Conservation (phyloP, 495 filamentous ascomycete genomes). For the Xylaria longipes region DNA sequence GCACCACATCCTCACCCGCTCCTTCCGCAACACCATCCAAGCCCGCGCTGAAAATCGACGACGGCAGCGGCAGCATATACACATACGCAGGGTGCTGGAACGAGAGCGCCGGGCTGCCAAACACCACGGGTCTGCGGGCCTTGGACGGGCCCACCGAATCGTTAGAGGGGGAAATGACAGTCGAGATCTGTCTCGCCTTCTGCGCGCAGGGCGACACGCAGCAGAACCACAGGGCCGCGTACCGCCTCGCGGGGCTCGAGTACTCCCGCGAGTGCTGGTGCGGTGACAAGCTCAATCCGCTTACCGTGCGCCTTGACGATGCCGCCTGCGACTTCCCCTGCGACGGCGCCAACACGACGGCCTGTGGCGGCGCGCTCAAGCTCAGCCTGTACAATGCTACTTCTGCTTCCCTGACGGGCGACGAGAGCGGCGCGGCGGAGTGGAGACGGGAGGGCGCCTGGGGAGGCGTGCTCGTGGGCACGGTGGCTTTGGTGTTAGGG, state of each 20-base stretch:
- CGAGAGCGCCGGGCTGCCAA: conserved; percentile 48
- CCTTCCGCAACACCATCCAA: conserved; percentile 11
- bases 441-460: neutral
- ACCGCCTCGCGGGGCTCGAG: conserved; percentile 55
- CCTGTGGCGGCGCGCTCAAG: conserved; percentile 53
- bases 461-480: neutral
- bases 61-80: conserved; percentile 36
- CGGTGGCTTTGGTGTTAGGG: neutral
- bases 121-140: conserved; percentile 35
- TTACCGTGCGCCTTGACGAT: conserved; percentile 44
- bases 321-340: conserved; percentile 51
- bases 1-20: conserved; percentile 15
- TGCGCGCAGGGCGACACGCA: conserved; percentile 36
- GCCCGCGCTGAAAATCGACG: conserved; percentile 28
- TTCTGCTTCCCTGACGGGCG: neutral
- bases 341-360: conserved; percentile 48
- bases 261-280: conserved; percentile 61
- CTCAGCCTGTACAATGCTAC: conserved; percentile 42
- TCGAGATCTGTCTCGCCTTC: conserved; percentile 48
- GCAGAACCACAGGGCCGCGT: conserved; percentile 16
- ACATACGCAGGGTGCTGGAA: conserved; percentile 58
- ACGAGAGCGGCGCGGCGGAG: neutral
- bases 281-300: conserved; percentile 41
- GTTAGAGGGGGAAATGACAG: conserved; percentile 47
- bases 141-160: conserved; percentile 43